A percentile compares a stretch with the other conserved stretches of the same genome.
Evolutionary conservation across 75 land plant genomes (phyloP).

Genomic region (Pinus tabuliformis): DNA sequence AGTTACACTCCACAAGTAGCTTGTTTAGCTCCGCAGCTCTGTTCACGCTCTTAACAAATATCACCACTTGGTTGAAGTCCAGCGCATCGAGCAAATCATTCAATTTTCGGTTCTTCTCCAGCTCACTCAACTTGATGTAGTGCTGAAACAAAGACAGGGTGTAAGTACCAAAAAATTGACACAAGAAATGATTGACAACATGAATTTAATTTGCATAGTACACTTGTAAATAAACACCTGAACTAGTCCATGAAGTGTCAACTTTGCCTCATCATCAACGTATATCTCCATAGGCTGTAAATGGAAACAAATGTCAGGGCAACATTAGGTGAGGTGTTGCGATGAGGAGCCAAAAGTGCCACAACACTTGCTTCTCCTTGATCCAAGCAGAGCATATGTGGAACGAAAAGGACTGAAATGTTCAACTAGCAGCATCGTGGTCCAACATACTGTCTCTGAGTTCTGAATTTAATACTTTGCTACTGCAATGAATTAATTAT

Average conservation of each 20-base stretch:
- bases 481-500: conserved; percentile 9
- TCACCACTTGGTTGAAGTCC: conserved; percentile 99
- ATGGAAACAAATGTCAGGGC: conserved; percentile 61
- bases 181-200: neutral
- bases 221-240: conserved; percentile 51
- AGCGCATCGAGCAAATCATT: conserved; percentile 97
- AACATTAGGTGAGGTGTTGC: conserved; percentile 54
- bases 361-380: conserved; percentile 23
- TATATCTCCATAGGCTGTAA: conserved; percentile 99
- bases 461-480: conserved; percentile 12
- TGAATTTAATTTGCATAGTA: neutral
- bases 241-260: conserved; percentile 96
- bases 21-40: conserved; percentile 98
- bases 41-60: conserved; percentile 95
- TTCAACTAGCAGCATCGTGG: conserved; percentile 14
- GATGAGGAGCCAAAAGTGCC: conserved; percentile 26
- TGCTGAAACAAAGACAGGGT: conserved; percentile 50
- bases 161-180: neutral
- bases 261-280: conserved; percentile 99
- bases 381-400: conserved; percentile 19
- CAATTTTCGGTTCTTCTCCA: conserved; percentile 95
- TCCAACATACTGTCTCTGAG: conserved; percentile 10
- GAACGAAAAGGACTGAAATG: conserved; percentile 11
- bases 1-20: conserved; percentile 93
- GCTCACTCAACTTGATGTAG: conserved; percentile 94